A percentile compares a stretch with the other conserved stretches of the same genome.
Evolutionary conservation across 768 basidiomycete species (phyloP).

Genomic region (Mycena vitilis): DNA sequence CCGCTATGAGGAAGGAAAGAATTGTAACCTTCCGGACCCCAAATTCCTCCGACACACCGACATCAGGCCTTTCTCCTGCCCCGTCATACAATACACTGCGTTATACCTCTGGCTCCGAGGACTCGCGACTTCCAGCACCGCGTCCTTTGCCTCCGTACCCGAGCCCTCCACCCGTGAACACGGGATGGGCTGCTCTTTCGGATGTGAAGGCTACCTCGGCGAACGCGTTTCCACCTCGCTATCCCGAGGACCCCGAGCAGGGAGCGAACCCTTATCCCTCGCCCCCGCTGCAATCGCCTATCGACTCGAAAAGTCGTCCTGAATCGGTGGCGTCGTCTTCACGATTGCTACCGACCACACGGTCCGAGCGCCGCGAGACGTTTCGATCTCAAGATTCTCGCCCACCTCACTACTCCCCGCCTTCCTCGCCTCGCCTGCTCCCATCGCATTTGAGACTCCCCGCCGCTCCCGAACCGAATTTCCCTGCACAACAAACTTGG

Average conservation of each 20-base stretch:
- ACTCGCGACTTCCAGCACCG: constrained; percentile 12
- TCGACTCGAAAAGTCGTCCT: not conserved
- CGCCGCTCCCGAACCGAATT: not conserved
- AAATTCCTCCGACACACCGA: constrained; percentile 3
- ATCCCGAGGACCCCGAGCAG: constrained; percentile 15
- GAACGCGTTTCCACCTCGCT: constrained; percentile 23
- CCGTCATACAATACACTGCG: constrained; percentile 23
- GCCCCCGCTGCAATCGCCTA: constrained; percentile 15
- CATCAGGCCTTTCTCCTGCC: constrained; percentile 4
- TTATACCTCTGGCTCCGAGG: constrained; percentile 12
- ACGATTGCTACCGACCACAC: constrained; percentile 3
- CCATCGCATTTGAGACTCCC: not conserved
- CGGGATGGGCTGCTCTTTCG: constrained; percentile 33
- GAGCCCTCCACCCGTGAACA: constrained; percentile 10
- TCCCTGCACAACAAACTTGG: constrained; percentile 5
- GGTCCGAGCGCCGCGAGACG: not conserved
- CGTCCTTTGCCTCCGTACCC: constrained; percentile 34
- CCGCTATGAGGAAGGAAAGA: constrained; percentile 18
- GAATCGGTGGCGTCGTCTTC: constrained; percentile 32
- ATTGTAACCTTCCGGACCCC: not conserved
- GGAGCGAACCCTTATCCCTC: constrained; percentile 14
- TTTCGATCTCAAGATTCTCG: constrained; percentile 6
- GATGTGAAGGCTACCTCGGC: constrained; percentile 29
- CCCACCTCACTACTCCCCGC: constrained; percentile 32
- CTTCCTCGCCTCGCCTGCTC: constrained; percentile 11